Evolutionary conservation across 306 rosid genomes (phyloP), one percentile per base, ranked within the genome.

Genomic region (Pachyrhizus erosus): DNA sequence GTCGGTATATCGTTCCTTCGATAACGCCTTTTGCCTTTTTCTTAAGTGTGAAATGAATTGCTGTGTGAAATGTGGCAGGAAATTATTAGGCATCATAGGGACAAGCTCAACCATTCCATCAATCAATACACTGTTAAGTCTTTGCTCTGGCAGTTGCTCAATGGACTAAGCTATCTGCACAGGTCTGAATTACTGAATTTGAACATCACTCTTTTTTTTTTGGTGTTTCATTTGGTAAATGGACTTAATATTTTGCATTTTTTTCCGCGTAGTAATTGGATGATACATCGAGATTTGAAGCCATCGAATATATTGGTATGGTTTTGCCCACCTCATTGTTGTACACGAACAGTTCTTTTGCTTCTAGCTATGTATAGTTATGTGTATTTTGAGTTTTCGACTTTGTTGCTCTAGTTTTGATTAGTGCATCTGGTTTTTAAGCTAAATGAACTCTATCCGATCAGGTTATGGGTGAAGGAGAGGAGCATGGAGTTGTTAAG

Each of bases 301-400:
- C 97, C 97, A 8, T 93, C 97, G 5, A 93, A 93, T 87, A 93
- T 93, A 82, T 82, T 93, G 97, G 97, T 93, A 93, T 51, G 82
- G 10, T 51, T 66, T 20, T 27, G 20, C 52, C 29, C 14, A 11
- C 17, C 11, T 27, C 33, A 58, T 62, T 43, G 2, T 3, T 54
- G 12, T 80, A 13, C 66, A 39, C 5, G 37, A n/a, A 17, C 54
- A 33, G 33, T 67, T 82, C 20, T 46, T 33, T 51, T 67, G 54
- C n/a, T 72, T 31, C 61, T 21, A 29, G 20, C 21, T 17, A 17
- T 5, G 9, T 51, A 42, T 34, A 21, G 21, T 6, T 65, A 7
- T 68, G 29, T 46, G n/a, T 17, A 5, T 18, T 7, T 9, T 8
- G 33, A n/a, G 3, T 1, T 34, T 1, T 34, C 8, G 18, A 66